phyloP scores from a whole-genome alignment of 2,329 filamentous ascomycete species.

The Penicillium sp. region DNA sequence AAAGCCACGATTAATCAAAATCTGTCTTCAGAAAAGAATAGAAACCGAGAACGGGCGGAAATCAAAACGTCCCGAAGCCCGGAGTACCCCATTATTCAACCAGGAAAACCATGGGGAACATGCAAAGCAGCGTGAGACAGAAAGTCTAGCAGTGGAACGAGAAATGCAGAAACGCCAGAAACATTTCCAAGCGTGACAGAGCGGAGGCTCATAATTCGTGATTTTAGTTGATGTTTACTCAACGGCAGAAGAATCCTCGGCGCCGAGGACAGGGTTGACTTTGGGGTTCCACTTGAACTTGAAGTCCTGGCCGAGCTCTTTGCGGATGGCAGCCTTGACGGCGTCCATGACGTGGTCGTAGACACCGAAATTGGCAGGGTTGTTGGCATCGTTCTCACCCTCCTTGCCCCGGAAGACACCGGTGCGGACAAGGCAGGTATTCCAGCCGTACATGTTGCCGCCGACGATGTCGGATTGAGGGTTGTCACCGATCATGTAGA shows the following conservation, averaged over 20 bases:
- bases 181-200: neutral
- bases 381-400: conserved; percentile 71
- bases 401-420: conserved; percentile 69
- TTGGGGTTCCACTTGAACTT: conserved; percentile 69
- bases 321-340: conserved; percentile 64
- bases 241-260: conserved; percentile 54
- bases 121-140: neutral
- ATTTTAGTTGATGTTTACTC: conserved; percentile 44
- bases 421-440: conserved; percentile 73
- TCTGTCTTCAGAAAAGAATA: neutral
- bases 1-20: neutral
- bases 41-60: neutral
- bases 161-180: conserved; percentile 6
- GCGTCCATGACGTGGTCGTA: conserved; percentile 72
- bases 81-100: conserved; percentile 8
- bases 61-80: conserved; percentile 7
- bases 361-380: conserved; percentile 74
- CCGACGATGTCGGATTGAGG: conserved; percentile 71
- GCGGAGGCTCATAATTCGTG: conserved; percentile 5
- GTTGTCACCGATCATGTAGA: conserved; percentile 78
- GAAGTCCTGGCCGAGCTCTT: conserved; percentile 72
- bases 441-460: conserved; percentile 80
- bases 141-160: neutral
- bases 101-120: conserved; percentile 6
- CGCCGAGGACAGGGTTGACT: conserved; percentile 65